A percentile compares a stretch with the other conserved stretches of the same genome.
These are phyloP conservation scores for Naganishia kalamii DNA, from an alignment of 768 basidiomycete species.

Conservation along the genomic window DNA sequence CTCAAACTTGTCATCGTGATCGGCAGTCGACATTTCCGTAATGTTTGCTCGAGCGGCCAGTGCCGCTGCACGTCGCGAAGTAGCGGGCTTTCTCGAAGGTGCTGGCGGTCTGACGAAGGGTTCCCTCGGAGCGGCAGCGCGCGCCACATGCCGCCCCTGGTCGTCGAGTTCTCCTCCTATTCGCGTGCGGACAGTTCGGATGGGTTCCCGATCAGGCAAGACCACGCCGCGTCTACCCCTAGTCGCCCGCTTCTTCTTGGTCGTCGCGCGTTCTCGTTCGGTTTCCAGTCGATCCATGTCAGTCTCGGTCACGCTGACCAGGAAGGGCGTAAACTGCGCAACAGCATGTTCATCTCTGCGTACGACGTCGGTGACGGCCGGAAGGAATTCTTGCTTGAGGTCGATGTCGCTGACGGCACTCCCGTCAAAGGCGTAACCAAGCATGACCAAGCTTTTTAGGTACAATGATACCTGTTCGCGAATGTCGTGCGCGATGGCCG, in stretches of 20 bases:
- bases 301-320: constrained; percentile 78
- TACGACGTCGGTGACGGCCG: constrained; percentile 58
- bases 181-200: constrained; percentile 76
- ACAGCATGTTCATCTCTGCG: constrained; percentile 64
- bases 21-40: constrained; percentile 46
- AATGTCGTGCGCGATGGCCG: constrained; percentile 89
- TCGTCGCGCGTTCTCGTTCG: constrained; percentile 87
- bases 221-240: constrained; percentile 65
- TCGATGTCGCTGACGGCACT: constrained; percentile 78
- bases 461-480: constrained; percentile 89
- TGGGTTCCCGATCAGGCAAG: constrained; percentile 85
- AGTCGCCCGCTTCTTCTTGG: constrained; percentile 68
- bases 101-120: constrained; percentile 45
- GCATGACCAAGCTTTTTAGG: constrained; percentile 82
- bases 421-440: constrained; percentile 79
- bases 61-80: constrained; percentile 67
- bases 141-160: constrained; percentile 52
- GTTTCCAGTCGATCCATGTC: constrained; percentile 84
- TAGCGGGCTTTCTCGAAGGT: constrained; percentile 23
- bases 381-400: constrained; percentile 78
- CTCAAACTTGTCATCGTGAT: constrained; percentile 21
- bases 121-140: constrained; percentile 68
- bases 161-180: constrained; percentile 23
- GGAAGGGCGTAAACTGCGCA: constrained; percentile 73
- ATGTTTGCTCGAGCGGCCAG: constrained; percentile 91